Conservation (phyloP, 2,329 filamentous ascomycete genomes). For the Penicillium hesseltinei region DNA sequence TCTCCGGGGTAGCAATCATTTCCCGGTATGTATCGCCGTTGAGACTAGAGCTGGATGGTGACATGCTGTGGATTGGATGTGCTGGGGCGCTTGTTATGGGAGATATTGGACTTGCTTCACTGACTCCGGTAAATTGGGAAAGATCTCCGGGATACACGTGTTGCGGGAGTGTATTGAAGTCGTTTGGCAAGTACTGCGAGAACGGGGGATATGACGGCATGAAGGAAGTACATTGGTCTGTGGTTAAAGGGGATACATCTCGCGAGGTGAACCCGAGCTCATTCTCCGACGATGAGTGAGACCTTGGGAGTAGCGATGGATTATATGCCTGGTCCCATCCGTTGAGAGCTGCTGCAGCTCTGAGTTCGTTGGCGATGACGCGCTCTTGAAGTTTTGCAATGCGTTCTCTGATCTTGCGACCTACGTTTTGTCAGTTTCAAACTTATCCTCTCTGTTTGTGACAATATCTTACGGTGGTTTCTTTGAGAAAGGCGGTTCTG, state of each 20-base stretch:
- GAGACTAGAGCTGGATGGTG: not conserved
- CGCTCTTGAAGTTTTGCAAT: slow-evolving; percentile 38
- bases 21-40: not conserved
- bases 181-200: slow-evolving; percentile 3
- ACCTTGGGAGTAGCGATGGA: slow-evolving; percentile 9
- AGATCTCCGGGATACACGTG: not conserved
- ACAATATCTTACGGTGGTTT: slow-evolving; percentile 29
- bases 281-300: slow-evolving; percentile 5
- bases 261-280: not conserved
- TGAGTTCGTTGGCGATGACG: slow-evolving; percentile 35
- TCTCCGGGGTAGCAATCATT: not conserved
- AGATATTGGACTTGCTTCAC: not conserved
- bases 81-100: not conserved
- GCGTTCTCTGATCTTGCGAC: slow-evolving; percentile 35
- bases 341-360: slow-evolving; percentile 29
- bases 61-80: not conserved
- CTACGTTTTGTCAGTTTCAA: slow-evolving; percentile 12
- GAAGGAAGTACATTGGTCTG: slow-evolving; percentile 9
- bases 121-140: not conserved
- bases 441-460: too few species aligned
- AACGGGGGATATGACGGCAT: slow-evolving; percentile 1
- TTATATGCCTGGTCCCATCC: slow-evolving; percentile 28
- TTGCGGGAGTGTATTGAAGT: not conserved
- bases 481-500: slow-evolving; percentile 36
- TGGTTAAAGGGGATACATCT: not conserved